Base-by-base conservation (phyloP, 345 rosid species). In the Carallia brachiata region DNA sequence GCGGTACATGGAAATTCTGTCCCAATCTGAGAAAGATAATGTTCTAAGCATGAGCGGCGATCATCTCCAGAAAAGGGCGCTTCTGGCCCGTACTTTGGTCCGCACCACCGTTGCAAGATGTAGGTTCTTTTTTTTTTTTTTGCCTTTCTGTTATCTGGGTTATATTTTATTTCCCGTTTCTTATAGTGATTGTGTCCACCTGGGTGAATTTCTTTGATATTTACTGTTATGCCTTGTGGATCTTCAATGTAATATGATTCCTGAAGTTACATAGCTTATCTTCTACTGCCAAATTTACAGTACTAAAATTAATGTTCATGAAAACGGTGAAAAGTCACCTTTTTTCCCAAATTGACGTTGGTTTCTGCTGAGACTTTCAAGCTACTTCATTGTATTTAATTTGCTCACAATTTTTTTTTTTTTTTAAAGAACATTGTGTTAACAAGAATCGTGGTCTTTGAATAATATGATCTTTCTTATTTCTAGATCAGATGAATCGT, bases 101-200 rank as follows among this genome's bases (percentile, higher is more conserved):
- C 93, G 97, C 39, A 90, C 97, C 59, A 90, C 92, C 66, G 81
- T 95, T 70, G 87, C 99, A 1, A 88, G 98, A 89, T 95, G 99
- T 95, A 84, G 37, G 93, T 65, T 27, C 9, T 31, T 54, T 39
- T 34, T 28, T 19, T 44, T 47, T 27, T 0, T 48, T 23, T 48
- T 55, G 50, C 62, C 9, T 55, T 27, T 31, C 52, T 54, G 6
- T 8, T 13, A 19, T 13, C 34, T 67, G 31, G 23, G 39, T 7
- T 32, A 12, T 44, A 2, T 28, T 30, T 6, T 65, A 1, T 52
- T 18, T 6, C n/a, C 28, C 7, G 4, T 6, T 62, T 62, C 6
- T 31, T 1, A 36, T 48, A 31, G 5, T 55, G 10, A 4, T 19
- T 27, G 9, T 30, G 60, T 9, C 34, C 60, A 19, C 34, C 27